Conservation (phyloP, 345 rosid species). For the Lepidium didymum region DNA sequence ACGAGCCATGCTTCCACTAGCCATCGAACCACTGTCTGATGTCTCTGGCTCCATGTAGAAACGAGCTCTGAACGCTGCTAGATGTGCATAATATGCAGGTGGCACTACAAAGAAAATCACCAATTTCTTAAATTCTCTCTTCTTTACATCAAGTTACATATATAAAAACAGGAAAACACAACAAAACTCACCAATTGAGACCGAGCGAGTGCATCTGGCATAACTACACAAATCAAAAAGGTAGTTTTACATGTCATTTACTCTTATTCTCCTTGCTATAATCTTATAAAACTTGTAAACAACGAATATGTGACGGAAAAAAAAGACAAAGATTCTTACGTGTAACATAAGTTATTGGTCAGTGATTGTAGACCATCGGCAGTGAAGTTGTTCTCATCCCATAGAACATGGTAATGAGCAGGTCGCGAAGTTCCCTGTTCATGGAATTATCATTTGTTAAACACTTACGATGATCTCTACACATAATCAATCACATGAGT, state of each 20-base stretch:
- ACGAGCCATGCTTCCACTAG: slow-evolving; percentile 58
- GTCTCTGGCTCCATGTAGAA: slow-evolving; percentile 99
- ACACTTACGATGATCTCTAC: not conserved
- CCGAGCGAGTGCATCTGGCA: slow-evolving; percentile 96
- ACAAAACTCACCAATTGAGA: slow-evolving; percentile 70
- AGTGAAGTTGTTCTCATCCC: slow-evolving; percentile 97
- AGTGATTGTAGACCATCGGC: slow-evolving; percentile 92
- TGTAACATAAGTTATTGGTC: slow-evolving; percentile 91
- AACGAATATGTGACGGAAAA: not conserved
- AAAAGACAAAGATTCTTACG: slow-evolving; percentile 41
- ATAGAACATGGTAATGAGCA: slow-evolving; percentile 93
- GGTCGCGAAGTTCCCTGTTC: slow-evolving; percentile 93
- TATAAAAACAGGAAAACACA: not conserved
- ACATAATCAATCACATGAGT: not conserved
- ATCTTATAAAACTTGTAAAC: not conserved
- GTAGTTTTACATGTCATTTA: not conserved
- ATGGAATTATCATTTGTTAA: not conserved
- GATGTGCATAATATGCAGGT: slow-evolving; percentile 96
- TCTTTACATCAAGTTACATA: not conserved
- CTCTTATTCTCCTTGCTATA: not conserved
- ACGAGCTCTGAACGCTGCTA: slow-evolving; percentile 95
- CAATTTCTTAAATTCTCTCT: not conserved
- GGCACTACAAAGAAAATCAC: slow-evolving; percentile 52
- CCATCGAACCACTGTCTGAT: slow-evolving; percentile 92
- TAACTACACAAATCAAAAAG: slow-evolving; percentile 42